Evolutionary conservation across 352 stramenopile genomes (phyloP), one percentile per base, ranked within the genome.

Genomic region (Phytopythium aichiense): DNA sequence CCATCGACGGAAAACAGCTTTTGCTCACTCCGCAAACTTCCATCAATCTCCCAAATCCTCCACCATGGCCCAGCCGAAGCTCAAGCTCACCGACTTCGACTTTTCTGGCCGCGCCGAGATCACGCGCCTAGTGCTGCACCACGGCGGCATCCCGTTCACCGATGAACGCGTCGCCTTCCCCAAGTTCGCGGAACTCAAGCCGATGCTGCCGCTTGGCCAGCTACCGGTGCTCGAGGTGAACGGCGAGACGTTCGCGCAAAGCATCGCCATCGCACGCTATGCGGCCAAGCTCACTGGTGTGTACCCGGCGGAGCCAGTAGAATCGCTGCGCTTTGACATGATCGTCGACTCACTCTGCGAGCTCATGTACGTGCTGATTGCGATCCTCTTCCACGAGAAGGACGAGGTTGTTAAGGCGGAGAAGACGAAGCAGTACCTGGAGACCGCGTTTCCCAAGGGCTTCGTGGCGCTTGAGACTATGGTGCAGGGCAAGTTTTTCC

Each of bases 81-180:
- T 88, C 56, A 84, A 82, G 66, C 61, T 92, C 30, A 82, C 67
- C n/a, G 91, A 91, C 74, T 89, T 91, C 51, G 61, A 87, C 52
- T n/a, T 61, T 48, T 52, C 66, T 18, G 82, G 61, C 16, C 74
- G 71, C 38, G 84, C 54, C 5, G 82, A 91, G 69, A 37, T 82
- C 23, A 23, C 74, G 25, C 80, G 84, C 18, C 60, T 92, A 16
- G 38, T 72, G 45, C 67, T 86, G 64, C 43, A 59, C 30, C 80
- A 73, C 59, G 74, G 67, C n/a, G 54, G 45, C 40, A 31, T 88
- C 42, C 18, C 57, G 20, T 86, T 85, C 56, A 68, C 64, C 30
- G 66, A 84, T 43, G 31, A 72, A 2, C 71, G 73, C 20, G 48
- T 87, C 30, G 25, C 45, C 4, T 11, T 45, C 2, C 7, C 12